Conservation (phyloP, 192 early-diverging fungal species). For the Rhizoclosmatium sp. region DNA sequence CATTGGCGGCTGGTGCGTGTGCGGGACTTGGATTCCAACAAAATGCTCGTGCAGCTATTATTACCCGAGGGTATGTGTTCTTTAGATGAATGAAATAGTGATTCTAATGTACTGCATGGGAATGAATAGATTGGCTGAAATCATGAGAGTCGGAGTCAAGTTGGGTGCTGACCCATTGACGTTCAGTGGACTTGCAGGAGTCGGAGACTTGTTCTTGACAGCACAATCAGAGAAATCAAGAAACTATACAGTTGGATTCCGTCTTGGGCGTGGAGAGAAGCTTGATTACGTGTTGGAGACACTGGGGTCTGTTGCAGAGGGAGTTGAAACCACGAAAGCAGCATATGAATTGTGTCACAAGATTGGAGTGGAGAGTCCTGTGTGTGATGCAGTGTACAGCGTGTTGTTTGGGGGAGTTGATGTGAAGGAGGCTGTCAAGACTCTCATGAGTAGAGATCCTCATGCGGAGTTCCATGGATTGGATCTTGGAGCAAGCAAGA, state of each 20-base stretch:
- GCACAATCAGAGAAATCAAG: conserved; percentile 58
- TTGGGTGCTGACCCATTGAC: conserved; percentile 61
- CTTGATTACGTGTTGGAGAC: conserved; percentile 53
- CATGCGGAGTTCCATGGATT: conserved; percentile 50
- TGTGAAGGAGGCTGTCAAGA: conserved; percentile 41
- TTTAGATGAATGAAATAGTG: background rate
- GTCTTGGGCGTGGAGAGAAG: conserved; percentile 56
- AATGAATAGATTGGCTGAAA: conserved; percentile 46
- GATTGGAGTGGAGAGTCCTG: conserved; percentile 53
- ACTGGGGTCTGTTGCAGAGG: conserved; percentile 60
- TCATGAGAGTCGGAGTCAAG: conserved; percentile 54
- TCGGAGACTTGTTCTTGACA: conserved; percentile 58
- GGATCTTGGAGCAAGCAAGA: background rate
- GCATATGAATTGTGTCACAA: conserved; percentile 54
- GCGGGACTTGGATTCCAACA: conserved; percentile 57
- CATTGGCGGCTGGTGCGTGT: conserved; percentile 56
- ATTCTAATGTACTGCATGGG: background rate
- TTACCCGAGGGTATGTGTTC: conserved; percentile 50
- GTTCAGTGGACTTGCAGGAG: conserved; percentile 56
- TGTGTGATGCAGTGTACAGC: conserved; percentile 49
- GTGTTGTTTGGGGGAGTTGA: conserved; percentile 48
- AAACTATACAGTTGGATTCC: conserved; percentile 62
- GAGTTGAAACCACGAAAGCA: conserved; percentile 57
- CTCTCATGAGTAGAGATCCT: conserved; percentile 53
- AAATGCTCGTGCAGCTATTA: conserved; percentile 61